These are phyloP conservation scores for Eimeria acervulina DNA, from an alignment of 169 alveolate genomes.

Conservation along the genomic window DNA sequence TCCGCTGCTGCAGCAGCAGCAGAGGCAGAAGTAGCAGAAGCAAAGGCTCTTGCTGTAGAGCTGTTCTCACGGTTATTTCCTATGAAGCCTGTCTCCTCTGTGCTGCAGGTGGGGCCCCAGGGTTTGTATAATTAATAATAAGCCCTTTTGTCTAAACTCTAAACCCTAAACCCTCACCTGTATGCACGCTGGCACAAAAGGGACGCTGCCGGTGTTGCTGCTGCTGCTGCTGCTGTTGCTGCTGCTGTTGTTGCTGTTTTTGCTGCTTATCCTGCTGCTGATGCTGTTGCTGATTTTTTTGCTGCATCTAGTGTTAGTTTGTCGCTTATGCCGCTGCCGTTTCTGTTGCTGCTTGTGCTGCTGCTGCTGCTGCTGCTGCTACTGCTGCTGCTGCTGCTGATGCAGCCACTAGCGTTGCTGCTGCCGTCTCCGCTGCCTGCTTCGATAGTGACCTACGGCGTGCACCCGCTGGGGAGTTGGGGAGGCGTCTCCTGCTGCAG, in stretches of 20 bases:
- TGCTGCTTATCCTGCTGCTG: too few relatives aligned
- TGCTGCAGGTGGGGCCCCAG: slow-evolving; percentile 25
- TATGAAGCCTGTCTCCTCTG: not conserved
- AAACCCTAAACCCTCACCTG: not conserved
- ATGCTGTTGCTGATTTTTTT: too few relatives aligned
- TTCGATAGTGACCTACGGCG: not conserved
- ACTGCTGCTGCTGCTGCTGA: not conserved
- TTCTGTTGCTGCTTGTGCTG: not conserved
- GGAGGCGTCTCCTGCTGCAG: not conserved
- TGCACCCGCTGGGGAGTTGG: slow-evolving; percentile 18
- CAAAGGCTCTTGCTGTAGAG: not conserved
- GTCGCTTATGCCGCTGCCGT: slow-evolving; percentile 4
- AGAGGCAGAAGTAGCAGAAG: too few relatives aligned
- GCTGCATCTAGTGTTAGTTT: too few relatives aligned
- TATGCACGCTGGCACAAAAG: not conserved
- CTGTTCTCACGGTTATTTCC: slow-evolving; percentile 15
- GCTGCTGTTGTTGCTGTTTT: too few relatives aligned
- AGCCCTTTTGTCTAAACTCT: not conserved
- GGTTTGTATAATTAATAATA: not conserved
- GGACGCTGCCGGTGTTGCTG: too few relatives aligned
- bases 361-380: not conserved
- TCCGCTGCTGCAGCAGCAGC: too few relatives aligned
- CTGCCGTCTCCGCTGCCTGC: slow-evolving; percentile 38
- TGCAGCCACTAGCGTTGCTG: slow-evolving; percentile 4
- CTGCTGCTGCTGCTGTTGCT: too few relatives aligned